These are phyloP conservation scores for Nematocida displodere DNA, from an alignment of 371 early-diverging fungal species.

Conservation along the genomic window DNA sequence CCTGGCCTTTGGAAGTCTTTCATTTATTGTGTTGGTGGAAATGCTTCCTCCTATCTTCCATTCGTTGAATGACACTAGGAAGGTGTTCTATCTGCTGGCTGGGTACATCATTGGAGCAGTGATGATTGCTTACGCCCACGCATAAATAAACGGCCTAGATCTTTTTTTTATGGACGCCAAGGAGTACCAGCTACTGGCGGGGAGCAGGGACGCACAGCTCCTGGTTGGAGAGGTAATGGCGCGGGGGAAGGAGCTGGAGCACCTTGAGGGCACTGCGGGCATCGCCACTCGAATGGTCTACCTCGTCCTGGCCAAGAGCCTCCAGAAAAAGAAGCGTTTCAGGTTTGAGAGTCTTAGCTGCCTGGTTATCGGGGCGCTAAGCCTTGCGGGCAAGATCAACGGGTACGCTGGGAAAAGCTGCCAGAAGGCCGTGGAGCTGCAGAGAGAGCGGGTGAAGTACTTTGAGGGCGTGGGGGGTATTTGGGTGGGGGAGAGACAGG, in stretches of 20 bases:
- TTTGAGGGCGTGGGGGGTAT: background rate
- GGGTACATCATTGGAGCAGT: conserved; percentile 52
- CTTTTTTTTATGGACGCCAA: conserved; percentile 27
- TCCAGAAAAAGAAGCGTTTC: background rate
- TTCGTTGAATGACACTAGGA: conserved; percentile 20
- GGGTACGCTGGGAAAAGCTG: background rate
- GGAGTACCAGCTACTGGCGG: background rate
- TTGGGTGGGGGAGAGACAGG: background rate
- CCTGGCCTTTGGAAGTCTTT: conserved; percentile 60
- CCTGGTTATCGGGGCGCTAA: background rate
- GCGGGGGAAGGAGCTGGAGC: background rate
- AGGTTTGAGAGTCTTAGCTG: conserved; percentile 2
- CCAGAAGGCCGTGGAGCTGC: background rate
- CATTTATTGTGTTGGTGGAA: conserved; percentile 65
- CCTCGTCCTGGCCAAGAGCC: background rate
- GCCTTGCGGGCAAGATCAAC: background rate
- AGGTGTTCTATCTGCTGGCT: conserved; percentile 16
- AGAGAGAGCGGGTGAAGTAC: background rate
- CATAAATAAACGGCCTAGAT: conserved; percentile 7
- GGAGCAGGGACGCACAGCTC: background rate
- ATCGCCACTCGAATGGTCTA: background rate
- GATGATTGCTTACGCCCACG: conserved; percentile 29
- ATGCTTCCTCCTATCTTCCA: conserved; percentile 62
- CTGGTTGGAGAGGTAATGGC: background rate
- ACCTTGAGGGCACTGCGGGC: conserved; percentile 1